Conservation (phyloP, 208 protist genomes). For the Crithidia bombi region DNA sequence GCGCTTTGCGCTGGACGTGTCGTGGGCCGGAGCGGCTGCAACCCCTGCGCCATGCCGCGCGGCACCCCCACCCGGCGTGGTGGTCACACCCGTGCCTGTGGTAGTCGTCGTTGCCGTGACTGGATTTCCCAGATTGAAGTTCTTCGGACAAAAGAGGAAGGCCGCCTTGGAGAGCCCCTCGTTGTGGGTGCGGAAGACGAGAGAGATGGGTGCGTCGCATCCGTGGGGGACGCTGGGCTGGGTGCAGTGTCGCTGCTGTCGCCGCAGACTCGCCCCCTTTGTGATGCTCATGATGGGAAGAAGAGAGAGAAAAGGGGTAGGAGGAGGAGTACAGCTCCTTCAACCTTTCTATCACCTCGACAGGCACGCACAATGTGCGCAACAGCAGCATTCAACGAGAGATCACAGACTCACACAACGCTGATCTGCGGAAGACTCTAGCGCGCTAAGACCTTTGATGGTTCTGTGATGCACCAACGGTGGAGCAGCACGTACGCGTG, state of each 20-base stretch:
- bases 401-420: too few relatives aligned
- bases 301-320: not conserved
- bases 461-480: too few relatives aligned
- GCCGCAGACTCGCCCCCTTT: conserved; percentile 45
- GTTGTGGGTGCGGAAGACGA: conserved; percentile 81
- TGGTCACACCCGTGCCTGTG: not conserved
- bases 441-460: too few relatives aligned
- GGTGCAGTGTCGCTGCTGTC: conserved; percentile 45
- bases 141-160: conserved; percentile 82
- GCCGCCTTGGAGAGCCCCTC: conserved; percentile 59
- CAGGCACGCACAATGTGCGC: too few relatives aligned
- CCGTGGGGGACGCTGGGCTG: conserved; percentile 31
- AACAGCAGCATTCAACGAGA: too few relatives aligned
- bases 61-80: not conserved
- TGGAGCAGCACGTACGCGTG: not conserved
- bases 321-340: not conserved
- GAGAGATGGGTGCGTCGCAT: conserved; percentile 63
- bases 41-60: not conserved
- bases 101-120: not conserved
- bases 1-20: conserved; percentile 5
- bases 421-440: too few relatives aligned
- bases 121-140: conserved; percentile 57
- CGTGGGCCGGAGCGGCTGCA: not conserved
- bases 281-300: conserved; percentile 13
- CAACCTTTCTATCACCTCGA: not conserved